Percentiles rank a stretch among this genome's conserved stretches.
phyloP scores from a whole-genome alignment of 192 early-diverging fungal species.

The Piromyces finnis region DNA sequence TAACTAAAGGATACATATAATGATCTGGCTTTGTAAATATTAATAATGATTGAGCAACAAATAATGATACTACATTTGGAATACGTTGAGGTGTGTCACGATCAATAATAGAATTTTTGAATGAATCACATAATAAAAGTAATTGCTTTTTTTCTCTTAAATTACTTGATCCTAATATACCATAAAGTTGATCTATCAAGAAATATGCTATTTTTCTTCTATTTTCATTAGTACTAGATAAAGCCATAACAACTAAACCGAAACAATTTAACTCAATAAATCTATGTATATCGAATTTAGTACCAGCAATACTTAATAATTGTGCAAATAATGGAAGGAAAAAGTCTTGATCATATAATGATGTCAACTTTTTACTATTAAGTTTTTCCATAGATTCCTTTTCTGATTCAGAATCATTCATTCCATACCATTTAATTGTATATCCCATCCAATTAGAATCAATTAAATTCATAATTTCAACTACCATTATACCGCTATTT shows the following conservation, averaged over 20 bases:
- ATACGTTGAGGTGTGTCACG: slow-evolving; percentile 30
- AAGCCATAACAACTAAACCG: slow-evolving; percentile 41
- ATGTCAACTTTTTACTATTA: slow-evolving; percentile 3
- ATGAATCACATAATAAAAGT: slow-evolving; percentile 36
- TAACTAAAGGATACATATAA: slow-evolving; percentile 56
- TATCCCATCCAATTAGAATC: slow-evolving; percentile 46
- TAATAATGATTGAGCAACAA: slow-evolving; percentile 42
- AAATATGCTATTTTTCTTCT: slow-evolving; percentile 45
- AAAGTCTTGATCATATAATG: slow-evolving; percentile 48
- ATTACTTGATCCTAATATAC: slow-evolving; percentile 15
- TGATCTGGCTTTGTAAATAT: slow-evolving; percentile 48
- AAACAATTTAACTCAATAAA: slow-evolving; percentile 52
- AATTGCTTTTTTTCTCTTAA: slow-evolving; percentile 57
- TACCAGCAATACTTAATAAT: slow-evolving; percentile 18
- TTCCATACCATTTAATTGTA: slow-evolving; percentile 30
- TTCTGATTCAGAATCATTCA: slow-evolving; percentile 11
- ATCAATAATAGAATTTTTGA: slow-evolving; percentile 46
- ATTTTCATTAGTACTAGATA: slow-evolving; percentile 29
- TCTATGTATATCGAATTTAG: slow-evolving; percentile 29
- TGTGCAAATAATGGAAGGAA: slow-evolving; percentile 50
- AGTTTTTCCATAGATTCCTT: not conserved
- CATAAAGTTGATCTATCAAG: slow-evolving; percentile 45
- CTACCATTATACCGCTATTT: slow-evolving; percentile 9
- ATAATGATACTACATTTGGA: slow-evolving; percentile 42
- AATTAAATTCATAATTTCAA: slow-evolving; percentile 37